Evolutionary conservation across 495 filamentous ascomycete genomes (phyloP).

Genomic region (Oidiodendron maius): DNA sequence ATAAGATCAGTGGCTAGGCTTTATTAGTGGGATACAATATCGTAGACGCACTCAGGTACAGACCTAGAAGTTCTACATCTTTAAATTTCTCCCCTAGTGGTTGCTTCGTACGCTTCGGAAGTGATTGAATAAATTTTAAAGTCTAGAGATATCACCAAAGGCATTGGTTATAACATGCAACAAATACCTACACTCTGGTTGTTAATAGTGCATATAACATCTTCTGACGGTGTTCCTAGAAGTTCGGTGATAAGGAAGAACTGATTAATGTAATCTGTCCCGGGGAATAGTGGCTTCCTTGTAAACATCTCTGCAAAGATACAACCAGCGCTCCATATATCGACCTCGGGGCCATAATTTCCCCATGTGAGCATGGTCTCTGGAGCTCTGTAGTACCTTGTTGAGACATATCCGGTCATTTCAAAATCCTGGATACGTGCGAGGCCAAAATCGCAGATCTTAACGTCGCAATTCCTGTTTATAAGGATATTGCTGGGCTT

Average conservation of each 20-base stretch:
- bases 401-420: slow-evolving; percentile 99
- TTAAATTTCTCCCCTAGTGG: slow-evolving; percentile 88
- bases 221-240: slow-evolving; percentile 94
- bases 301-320: slow-evolving; percentile 99
- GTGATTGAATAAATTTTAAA: slow-evolving; percentile 91
- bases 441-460: slow-evolving; percentile 98
- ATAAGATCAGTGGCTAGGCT: slow-evolving; percentile 79
- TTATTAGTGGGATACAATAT: slow-evolving; percentile 6
- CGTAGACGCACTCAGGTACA: slow-evolving; percentile 12
- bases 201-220: slow-evolving; percentile 97
- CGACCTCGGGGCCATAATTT: slow-evolving; percentile 98
- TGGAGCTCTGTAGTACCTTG: slow-evolving; percentile 94
- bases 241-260: slow-evolving; percentile 99
- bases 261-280: slow-evolving; percentile 98
- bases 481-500: slow-evolving; percentile 98
- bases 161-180: slow-evolving; percentile 3
- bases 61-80: slow-evolving; percentile 90
- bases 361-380: slow-evolving; percentile 99
- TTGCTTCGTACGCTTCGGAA: slow-evolving; percentile 92
- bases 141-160: slow-evolving; percentile 65
- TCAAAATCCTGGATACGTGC: slow-evolving; percentile 98
- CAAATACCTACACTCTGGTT: slow-evolving; percentile 75
- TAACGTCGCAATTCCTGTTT: slow-evolving; percentile 98
- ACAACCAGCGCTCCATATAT: slow-evolving; percentile 98
- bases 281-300: slow-evolving; percentile 96